Evolutionary conservation across 2,329 filamentous ascomycete genomes (phyloP).

Genomic region (Chalara sp.): DNA sequence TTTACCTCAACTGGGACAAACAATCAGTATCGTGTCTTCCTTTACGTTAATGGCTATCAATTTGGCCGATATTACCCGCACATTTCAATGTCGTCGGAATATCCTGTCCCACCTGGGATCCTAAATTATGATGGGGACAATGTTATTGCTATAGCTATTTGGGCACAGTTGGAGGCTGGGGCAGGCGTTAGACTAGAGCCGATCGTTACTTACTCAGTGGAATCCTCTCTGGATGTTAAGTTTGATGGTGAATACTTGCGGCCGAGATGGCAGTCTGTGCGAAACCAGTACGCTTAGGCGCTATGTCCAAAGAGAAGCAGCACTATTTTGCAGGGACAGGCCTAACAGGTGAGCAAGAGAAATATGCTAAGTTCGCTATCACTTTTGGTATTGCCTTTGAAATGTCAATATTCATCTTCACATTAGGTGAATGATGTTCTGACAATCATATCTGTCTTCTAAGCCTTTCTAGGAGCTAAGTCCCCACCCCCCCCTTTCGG

Average conservation of each 20-base stretch:
- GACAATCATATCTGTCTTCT: too few species aligned
- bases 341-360: too few species aligned
- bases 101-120: slow-evolving; percentile 62
- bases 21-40: slow-evolving; percentile 16
- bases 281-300: too few species aligned
- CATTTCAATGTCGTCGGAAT: slow-evolving; percentile 65
- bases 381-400: too few species aligned
- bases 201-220: neutral
- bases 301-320: too few species aligned
- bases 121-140: slow-evolving; percentile 64
- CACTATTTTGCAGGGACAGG: too few species aligned
- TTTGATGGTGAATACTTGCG: neutral
- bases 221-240: neutral
- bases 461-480: too few species aligned
- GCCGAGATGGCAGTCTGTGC: neutral
- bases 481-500: too few species aligned
- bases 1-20: slow-evolving; percentile 35
- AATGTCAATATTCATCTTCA: too few species aligned
- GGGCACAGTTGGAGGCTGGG: slow-evolving; percentile 39
- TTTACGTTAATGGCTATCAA: slow-evolving; percentile 71
- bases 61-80: slow-evolving; percentile 59
- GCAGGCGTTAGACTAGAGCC: slow-evolving; percentile 1
- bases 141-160: slow-evolving; percentile 58
- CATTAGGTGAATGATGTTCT: too few species aligned
- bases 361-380: too few species aligned